Evolutionary conservation across 2,329 filamentous ascomycete genomes (phyloP), one percentile per base, ranked within the genome.

Genomic region (Colletotrichum lindemuthianum): DNA sequence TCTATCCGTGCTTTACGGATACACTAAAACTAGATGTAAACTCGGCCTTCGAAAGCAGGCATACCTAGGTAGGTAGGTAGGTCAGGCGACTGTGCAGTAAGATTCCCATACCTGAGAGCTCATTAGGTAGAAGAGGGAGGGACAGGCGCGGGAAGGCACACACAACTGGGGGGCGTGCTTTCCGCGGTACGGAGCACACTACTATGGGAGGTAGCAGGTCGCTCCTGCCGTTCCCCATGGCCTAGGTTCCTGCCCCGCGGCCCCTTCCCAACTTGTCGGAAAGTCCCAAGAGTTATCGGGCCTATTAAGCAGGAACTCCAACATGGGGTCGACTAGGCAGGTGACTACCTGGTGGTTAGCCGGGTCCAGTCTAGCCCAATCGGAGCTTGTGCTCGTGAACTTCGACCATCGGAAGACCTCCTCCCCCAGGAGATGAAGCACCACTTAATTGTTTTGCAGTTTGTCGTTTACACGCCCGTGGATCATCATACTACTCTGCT

Each of bases 261-360:
- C 61, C 57, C 61, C 61, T 65, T 61, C 61, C 61, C 61, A 65
- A 52, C 58, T 61, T 58, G 51, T 61, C 61, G 61, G 61, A 54
- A 65, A 56, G 47, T 40, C 51, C 47, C 51, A 65, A 65, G 45
- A 57, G 63, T 52, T 63, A 65, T 65, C 63, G 63, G 63, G 58
- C 63, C 63, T 65, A 37, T 65, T 65, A 57, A 65, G 58, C 51
- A 63, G 56, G 58, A 63, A 58, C 34, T 61, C 16, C 58, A 65
- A 65, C 32, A 65, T 61, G 63, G 63, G 63, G 63, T 61, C 58
- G 58, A 58, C 63, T 65, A 65, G 43, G 58, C 63, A 61, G 43
- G 58, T 53, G 41, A 36, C 24, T 24, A 24, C 24, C 24, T 24
- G 24, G 1, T 24, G 24, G 24, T 24, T 24, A 24, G 24, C 24